Evolutionary conservation across 345 rosid species (phyloP).

Genomic region (Psidium friedrichsthalianum): DNA sequence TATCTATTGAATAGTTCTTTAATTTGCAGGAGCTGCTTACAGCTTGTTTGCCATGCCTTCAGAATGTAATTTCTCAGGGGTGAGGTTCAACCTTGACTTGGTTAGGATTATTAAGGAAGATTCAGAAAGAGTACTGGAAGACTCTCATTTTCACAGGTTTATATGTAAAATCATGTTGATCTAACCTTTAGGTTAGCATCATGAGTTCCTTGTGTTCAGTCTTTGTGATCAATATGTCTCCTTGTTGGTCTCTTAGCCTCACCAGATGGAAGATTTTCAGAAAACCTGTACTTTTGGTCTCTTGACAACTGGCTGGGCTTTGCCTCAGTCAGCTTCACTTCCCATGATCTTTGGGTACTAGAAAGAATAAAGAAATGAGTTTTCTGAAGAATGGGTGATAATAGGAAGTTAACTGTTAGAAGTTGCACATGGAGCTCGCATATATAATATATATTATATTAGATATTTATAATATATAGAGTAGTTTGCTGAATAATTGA

Average conservation of each 20-base stretch:
- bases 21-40: conserved; percentile 51
- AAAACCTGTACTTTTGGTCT: not conserved
- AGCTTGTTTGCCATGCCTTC: conserved; percentile 91
- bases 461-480: not conserved
- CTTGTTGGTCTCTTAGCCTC: not conserved
- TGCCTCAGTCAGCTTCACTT: not conserved
- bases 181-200: not conserved
- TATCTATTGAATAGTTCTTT: not conserved
- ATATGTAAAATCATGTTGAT: conserved; percentile 5
- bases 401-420: not conserved
- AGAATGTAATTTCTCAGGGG: conserved; percentile 94
- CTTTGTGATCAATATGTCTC: not conserved
- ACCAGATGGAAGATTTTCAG: not conserved
- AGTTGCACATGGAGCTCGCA: not conserved
- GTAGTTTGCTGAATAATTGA: not conserved
- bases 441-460: not conserved
- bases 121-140: conserved; percentile 30
- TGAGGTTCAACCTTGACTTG: conserved; percentile 64
- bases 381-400: not conserved
- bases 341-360: not conserved
- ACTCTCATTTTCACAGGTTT: conserved; percentile 50
- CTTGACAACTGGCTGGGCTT: not conserved
- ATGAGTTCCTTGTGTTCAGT: not conserved
- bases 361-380: not conserved
- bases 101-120: conserved; percentile 63